These are phyloP conservation scores for Lyophyllum decastes DNA, from an alignment of 768 basidiomycete species.

Conservation along the genomic window DNA sequence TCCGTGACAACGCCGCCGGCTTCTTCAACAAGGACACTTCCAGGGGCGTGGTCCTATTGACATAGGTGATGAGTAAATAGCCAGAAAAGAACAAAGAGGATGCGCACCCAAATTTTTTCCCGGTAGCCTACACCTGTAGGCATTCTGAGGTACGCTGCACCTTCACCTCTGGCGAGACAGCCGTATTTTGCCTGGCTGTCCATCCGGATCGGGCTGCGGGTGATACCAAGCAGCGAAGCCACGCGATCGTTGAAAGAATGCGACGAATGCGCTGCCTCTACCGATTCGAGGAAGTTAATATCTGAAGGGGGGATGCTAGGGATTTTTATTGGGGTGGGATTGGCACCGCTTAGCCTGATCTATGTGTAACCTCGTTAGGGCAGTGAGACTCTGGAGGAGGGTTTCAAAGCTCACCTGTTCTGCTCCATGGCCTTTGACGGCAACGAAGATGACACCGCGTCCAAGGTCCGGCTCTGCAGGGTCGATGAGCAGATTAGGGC, in stretches of 20 bases:
- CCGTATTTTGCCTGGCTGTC: constrained; percentile 97
- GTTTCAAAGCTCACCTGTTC: constrained; percentile 53
- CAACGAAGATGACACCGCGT: constrained; percentile 83
- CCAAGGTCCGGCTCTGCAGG: constrained; percentile 51
- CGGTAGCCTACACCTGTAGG: constrained; percentile 76
- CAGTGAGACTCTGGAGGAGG: background rate
- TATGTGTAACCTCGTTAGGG: constrained; percentile 23
- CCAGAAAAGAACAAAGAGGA: background rate
- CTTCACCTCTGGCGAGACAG: constrained; percentile 83
- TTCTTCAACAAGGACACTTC: constrained; percentile 81
- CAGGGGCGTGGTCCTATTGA: constrained; percentile 85
- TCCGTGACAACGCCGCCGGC: constrained; percentile 90
- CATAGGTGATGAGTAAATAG: background rate
- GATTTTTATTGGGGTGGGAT: constrained; percentile 55
- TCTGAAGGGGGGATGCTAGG: constrained; percentile 44
- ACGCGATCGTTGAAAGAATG: constrained; percentile 82
- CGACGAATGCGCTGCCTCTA: constrained; percentile 91
- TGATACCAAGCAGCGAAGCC: constrained; percentile 64
- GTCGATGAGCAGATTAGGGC: constrained; percentile 83
- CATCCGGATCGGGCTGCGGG: constrained; percentile 74
- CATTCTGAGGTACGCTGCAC: constrained; percentile 79
- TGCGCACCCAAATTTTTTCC: constrained; percentile 93
- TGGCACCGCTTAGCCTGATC: constrained; percentile 53
- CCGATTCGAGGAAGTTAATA: constrained; percentile 84
- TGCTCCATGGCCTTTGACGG: constrained; percentile 85